Evolutionary conservation across 176 grass and related monocot species (phyloP), one percentile per base, ranked within the genome.

Genomic region (Eragrostis nindensis): DNA sequence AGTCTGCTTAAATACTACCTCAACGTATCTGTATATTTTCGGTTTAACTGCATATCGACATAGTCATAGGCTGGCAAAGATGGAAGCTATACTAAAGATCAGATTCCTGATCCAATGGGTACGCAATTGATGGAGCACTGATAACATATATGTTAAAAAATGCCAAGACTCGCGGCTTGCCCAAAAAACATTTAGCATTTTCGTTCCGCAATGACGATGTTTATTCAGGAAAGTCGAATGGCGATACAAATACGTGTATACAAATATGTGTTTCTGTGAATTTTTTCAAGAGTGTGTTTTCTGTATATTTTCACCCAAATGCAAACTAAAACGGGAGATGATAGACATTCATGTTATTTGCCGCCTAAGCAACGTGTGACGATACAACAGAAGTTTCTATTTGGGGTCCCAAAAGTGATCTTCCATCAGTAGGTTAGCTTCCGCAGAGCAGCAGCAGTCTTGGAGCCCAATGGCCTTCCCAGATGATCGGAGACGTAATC

Each of bases 401-500:
- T 43, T 18, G 10, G 42, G 30, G 26, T 43, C 38, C 62, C 11
- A 3, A 0, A 48, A 78, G 26, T 68, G 18, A 73, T 55, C 29
- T 86, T 80, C 5, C 8, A 11, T 57, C 53, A 78, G 25, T 50
- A 18, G 3, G 85, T 82, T 39, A 89, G 54, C 79, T 80, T 93
- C 67, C 70, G 66, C 61, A 98, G 40, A 68, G 96, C 96, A n/a
- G 84, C 63, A 6, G 92, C 82, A 16, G 90, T 85, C 80, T 86
- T 95, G 1, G 96, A 98, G 24, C 96, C 90, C 29, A 93, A 85
- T 5, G 74, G 86, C 16, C 96, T 83, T 6, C 91, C 86, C 68
- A 98, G 42, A 45, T 95, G 86, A 72, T 93, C 91, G 88, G 88
- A 98, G 56, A 98, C 95, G 90, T 91, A 93, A 30, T 93, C 88